A percentile compares a stretch with the other conserved stretches of the same genome.
These are phyloP conservation scores for Hypoxylon trugodes DNA, from an alignment of 495 filamentous ascomycete genomes.

Conservation along the genomic window DNA sequence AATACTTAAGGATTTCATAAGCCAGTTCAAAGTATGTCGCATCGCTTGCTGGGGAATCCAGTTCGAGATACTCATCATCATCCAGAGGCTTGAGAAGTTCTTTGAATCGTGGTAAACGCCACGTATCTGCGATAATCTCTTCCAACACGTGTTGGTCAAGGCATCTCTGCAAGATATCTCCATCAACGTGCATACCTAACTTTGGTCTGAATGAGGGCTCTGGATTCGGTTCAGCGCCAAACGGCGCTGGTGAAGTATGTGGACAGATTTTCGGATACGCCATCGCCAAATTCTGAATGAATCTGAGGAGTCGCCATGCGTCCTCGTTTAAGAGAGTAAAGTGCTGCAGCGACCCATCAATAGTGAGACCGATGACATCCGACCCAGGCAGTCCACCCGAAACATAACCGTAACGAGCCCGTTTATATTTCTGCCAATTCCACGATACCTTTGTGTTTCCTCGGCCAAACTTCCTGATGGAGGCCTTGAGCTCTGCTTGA, in stretches of 20 bases:
- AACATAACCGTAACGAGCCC: constrained; percentile 42
- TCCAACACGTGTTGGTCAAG: constrained; percentile 59
- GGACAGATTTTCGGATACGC: constrained; percentile 29
- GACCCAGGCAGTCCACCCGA: constrained; percentile 44
- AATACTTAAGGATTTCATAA: constrained; percentile 57
- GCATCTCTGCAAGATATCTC: constrained; percentile 67
- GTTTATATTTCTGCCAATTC: constrained; percentile 38
- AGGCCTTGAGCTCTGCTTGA: constrained; percentile 57
- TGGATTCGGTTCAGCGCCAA: constrained; percentile 27
- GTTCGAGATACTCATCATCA: constrained; percentile 31
- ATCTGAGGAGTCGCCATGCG: constrained; percentile 67
- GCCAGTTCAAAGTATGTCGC: constrained; percentile 46
- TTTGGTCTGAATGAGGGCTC: constrained; percentile 44
- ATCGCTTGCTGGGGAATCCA: constrained; percentile 4
- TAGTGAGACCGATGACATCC: constrained; percentile 67
- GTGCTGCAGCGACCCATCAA: constrained; percentile 71
- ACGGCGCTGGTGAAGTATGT: constrained; percentile 32
- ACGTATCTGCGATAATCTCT: constrained; percentile 47
- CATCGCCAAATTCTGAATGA: constrained; percentile 67
- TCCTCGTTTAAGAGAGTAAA: constrained; percentile 64
- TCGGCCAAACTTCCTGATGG: constrained; percentile 58
- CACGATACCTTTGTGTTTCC: constrained; percentile 56
- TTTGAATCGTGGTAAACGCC: constrained; percentile 39
- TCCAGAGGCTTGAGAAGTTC: constrained; percentile 50
- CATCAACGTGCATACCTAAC: constrained; percentile 69